Evolutionary conservation across 331 rosid genomes (phyloP), one percentile per base, ranked within the genome.

Genomic region (Dryas integrifolia): DNA sequence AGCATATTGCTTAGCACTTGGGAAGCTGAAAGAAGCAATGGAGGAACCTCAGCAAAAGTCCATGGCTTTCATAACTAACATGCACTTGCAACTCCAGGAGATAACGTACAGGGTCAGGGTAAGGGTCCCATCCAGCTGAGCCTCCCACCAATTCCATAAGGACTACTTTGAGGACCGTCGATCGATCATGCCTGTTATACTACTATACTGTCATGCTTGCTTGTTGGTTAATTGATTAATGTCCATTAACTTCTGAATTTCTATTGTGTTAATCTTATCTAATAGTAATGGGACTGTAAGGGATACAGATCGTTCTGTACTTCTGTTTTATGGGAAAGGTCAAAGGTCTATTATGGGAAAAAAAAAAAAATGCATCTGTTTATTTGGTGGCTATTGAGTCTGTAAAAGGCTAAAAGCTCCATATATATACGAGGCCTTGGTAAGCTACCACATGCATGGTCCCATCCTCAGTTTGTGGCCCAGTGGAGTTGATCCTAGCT

Each of bases 61-160:
- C 2, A 86, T 88, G 95, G 83, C 85, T 65, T 92, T 89, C 87
- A 84, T 92, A 76, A 86, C 73, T 69, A 84, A 73, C 77, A 92
- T 90, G 96, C 86, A 92, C 68, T 85, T 89, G 47, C 89, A 90
- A 56, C 92, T 92, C 39, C 74, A 72, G 75, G 95, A 92, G 59
- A 82, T 88, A 30, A 84, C 83, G 24, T 21, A 21, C 30, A 30
- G 35, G 35, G 35, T 30, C 35, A 65, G 46, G 6, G 50, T 53
- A 14, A 63, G 14, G 46, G 15, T 67, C 84, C 43, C 50, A 57
- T 45, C 49, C 35, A 55, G 59, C 7, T 16, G 38, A 55, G 18
- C 35, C 18, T 55, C 35, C 35, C 35, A 30, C 35, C 35, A 30
- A 30, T 30, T 30, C 0, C 0, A 1, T 30, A 30, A 30, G 35